Conservation (phyloP, 1,284 basidiomycete genomes). For the Sparassis latifolia region DNA sequence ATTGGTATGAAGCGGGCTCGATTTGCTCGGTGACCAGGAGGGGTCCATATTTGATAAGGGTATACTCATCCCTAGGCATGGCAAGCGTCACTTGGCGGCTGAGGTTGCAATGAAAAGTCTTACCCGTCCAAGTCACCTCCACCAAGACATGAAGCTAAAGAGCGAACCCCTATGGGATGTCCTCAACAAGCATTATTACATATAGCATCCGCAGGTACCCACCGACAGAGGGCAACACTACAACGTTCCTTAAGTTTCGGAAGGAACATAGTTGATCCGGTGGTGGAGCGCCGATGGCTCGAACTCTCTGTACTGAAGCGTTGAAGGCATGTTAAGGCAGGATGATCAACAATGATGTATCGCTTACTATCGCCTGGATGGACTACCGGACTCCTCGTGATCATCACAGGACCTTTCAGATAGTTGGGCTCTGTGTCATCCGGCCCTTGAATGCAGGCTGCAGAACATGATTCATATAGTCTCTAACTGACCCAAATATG, state of each 20-base stretch:
- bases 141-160: constrained; percentile 60
- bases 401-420: constrained; percentile 50
- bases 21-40: constrained; percentile 45
- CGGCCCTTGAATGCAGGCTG: constrained; percentile 51
- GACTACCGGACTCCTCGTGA: constrained; percentile 61
- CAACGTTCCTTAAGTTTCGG: constrained; percentile 57
- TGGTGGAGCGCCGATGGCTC: constrained; percentile 67
- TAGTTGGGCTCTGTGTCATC: constrained; percentile 40
- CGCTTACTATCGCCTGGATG: constrained; percentile 65
- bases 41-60: constrained; percentile 31
- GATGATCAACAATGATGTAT: not conserved
- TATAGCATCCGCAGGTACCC: constrained; percentile 11
- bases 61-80: constrained; percentile 26
- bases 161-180: constrained; percentile 41
- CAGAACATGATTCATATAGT: not conserved
- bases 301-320: constrained; percentile 57
- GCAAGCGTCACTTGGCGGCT: not conserved
- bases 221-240: constrained; percentile 69
- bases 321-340: not conserved
- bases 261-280: constrained; percentile 51
- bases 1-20: constrained; percentile 48
- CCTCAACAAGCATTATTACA: no score
- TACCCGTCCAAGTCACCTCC: constrained; percentile 77
- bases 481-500: not conserved
- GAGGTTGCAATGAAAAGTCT: constrained; percentile 11